Conservation (phyloP, 1,284 basidiomycete genomes). For the Ustilago tritici region DNA sequence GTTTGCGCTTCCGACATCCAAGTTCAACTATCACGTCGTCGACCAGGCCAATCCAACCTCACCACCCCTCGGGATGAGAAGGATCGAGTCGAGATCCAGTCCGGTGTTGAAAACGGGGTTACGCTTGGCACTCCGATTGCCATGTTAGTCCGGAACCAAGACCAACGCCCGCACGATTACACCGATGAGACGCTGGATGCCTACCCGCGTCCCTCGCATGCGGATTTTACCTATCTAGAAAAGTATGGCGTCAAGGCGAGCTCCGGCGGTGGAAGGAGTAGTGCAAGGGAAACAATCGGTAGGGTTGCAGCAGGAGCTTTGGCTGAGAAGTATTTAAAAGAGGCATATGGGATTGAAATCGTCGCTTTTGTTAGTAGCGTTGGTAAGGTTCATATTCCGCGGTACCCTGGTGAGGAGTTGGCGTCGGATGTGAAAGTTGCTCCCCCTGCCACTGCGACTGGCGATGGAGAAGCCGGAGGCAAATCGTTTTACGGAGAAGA, state of each 20-base stretch:
- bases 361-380: constrained; percentile 97
- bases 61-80: constrained; percentile 95
- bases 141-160: constrained; percentile 95
- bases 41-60: constrained; percentile 95
- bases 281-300: constrained; percentile 96
- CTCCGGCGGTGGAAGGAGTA: constrained; percentile 92
- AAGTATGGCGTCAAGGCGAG: constrained; percentile 98
- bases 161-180: constrained; percentile 98
- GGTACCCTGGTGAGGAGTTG: constrained; percentile 63
- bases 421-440: constrained; percentile 34
- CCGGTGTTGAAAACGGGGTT: constrained; percentile 90
- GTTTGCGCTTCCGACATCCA: constrained; percentile 88
- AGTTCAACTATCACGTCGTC: constrained; percentile 86
- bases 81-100: constrained; percentile 93
- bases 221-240: constrained; percentile 97
- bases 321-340: constrained; percentile 93
- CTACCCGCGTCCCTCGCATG: constrained; percentile 96
- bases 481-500: constrained; percentile 53
- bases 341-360: constrained; percentile 90
- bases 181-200: constrained; percentile 87
- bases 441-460: constrained; percentile 13
- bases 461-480: constrained; percentile 25
- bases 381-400: constrained; percentile 84
- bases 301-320: constrained; percentile 98
- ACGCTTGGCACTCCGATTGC: constrained; percentile 98